Evolutionary conservation across 495 filamentous ascomycete species (phyloP).

Genomic region (Hypomontagnella monticulosa): DNA sequence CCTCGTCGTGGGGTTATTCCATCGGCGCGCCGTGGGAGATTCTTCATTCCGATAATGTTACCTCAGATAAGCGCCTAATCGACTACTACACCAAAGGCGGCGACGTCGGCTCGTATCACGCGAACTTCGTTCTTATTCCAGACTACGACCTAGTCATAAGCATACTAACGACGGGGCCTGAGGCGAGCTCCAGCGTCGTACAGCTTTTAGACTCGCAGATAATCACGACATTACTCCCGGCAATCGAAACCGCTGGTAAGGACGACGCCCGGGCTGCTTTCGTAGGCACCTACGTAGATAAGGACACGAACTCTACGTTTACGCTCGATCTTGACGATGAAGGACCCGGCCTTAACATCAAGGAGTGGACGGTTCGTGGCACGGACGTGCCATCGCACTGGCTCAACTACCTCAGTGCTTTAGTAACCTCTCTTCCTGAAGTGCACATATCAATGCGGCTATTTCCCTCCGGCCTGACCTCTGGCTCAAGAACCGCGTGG

Average conservation of each 20-base stretch:
- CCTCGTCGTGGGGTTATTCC: constrained; percentile 49
- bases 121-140: constrained; percentile 57
- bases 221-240: constrained; percentile 38
- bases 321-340: constrained; percentile 42
- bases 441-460: constrained; percentile 12
- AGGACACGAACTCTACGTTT: constrained; percentile 51
- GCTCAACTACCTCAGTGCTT: constrained; percentile 11
- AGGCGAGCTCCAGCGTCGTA: constrained; percentile 41
- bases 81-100: constrained; percentile 67
- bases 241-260: constrained; percentile 55
- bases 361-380: constrained; percentile 19
- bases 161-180: constrained; percentile 51
- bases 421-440: not conserved
- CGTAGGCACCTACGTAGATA: constrained; percentile 51
- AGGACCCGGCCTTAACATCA: constrained; percentile 17
- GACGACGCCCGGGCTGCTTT: constrained; percentile 50
- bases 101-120: constrained; percentile 56
- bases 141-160: constrained; percentile 64
- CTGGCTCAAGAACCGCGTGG: constrained; percentile 22
- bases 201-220: constrained; percentile 42
- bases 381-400: constrained; percentile 13
- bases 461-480: constrained; percentile 24
- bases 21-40: constrained; percentile 70
- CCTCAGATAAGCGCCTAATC: constrained; percentile 44
- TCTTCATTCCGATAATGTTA: constrained; percentile 39